Evolutionary conservation across 495 filamentous ascomycete species (phyloP).

Genomic region (Trichoderma erinaceum): DNA sequence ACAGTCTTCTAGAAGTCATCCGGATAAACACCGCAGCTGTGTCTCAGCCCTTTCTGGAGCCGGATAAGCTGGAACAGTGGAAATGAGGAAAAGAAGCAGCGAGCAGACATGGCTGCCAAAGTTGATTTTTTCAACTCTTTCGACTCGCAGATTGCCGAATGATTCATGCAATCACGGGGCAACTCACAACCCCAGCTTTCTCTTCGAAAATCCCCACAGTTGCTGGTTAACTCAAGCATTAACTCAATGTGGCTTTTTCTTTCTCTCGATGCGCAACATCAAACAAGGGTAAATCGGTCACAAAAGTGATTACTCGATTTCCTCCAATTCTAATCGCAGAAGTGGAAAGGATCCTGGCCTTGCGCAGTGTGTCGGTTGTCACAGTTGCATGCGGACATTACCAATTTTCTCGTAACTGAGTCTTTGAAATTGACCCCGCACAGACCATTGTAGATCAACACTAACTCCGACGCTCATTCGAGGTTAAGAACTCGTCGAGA

Average conservation of each 20-base stretch:
- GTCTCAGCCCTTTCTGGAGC: slow-evolving; percentile 16
- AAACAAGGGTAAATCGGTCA: too few relatives aligned
- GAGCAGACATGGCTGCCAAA: neutral
- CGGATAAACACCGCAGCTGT: slow-evolving; percentile 5
- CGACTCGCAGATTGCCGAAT: neutral
- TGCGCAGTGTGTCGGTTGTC: too few relatives aligned
- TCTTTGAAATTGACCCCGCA: slow-evolving; percentile 3
- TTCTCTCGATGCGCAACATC: too few relatives aligned
- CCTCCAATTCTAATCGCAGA: neutral
- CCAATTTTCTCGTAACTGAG: neutral
- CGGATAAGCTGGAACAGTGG: slow-evolving; percentile 2
- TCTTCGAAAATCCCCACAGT: too few relatives aligned
- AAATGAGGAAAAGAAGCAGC: neutral
- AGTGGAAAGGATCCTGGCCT: too few relatives aligned
- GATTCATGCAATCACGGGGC: too few relatives aligned
- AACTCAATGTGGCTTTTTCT: too few relatives aligned
- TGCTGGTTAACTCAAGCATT: too few relatives aligned
- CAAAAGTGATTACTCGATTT: too few relatives aligned
- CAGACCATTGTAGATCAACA: neutral
- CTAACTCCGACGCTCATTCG: too few relatives aligned
- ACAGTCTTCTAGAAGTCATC: neutral
- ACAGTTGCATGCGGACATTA: neutral
- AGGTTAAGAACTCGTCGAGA: too few relatives aligned
- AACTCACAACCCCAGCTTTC: too few relatives aligned
- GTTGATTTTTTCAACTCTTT: neutral